Percentiles rank a stretch among this genome's conserved stretches.
phyloP scores from a whole-genome alignment of 192 early-diverging fungal species.

The Radiomyces spectabilis region DNA sequence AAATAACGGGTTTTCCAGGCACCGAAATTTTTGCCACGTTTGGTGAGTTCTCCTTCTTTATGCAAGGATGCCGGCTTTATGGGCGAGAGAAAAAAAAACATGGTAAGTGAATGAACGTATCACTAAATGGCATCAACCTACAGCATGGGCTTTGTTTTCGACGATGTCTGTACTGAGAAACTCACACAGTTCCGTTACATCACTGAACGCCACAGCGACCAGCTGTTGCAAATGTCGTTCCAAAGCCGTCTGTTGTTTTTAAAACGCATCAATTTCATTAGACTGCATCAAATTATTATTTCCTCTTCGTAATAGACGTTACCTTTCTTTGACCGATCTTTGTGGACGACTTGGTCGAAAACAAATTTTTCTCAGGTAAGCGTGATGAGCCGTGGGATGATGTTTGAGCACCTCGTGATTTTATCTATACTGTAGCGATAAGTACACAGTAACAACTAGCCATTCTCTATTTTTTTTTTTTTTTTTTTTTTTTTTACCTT shows the following conservation, averaged over 20 bases:
- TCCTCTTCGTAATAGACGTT: too few species aligned
- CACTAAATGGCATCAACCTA: neutral
- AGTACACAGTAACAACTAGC: too few species aligned
- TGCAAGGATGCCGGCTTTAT: too few species aligned
- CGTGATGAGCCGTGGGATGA: too few species aligned
- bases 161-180: constrained; percentile 72
- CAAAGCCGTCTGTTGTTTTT: too few species aligned
- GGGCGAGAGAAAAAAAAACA: too few species aligned
- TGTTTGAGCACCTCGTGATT: constrained; percentile 27
- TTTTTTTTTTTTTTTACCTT: too few species aligned
- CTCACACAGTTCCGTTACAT: constrained; percentile 60
- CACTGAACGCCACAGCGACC: constrained; percentile 45
- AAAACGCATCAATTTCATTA: too few species aligned
- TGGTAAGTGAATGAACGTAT: constrained; percentile 43
- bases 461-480: too few species aligned
- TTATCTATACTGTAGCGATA: too few species aligned
- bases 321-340: constrained; percentile 86
- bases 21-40: constrained; percentile 93
- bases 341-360: constrained; percentile 69
- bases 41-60: constrained; percentile 85
- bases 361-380: constrained; percentile 82
- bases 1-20: constrained; percentile 92
- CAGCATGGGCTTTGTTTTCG: too few species aligned
- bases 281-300: too few species aligned
- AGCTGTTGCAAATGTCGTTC: constrained; percentile 78